A percentile compares a stretch with the other conserved stretches of the same genome.
Conservation (phyloP, 768 basidiomycete species). For the Lactarius evosmus region DNA sequence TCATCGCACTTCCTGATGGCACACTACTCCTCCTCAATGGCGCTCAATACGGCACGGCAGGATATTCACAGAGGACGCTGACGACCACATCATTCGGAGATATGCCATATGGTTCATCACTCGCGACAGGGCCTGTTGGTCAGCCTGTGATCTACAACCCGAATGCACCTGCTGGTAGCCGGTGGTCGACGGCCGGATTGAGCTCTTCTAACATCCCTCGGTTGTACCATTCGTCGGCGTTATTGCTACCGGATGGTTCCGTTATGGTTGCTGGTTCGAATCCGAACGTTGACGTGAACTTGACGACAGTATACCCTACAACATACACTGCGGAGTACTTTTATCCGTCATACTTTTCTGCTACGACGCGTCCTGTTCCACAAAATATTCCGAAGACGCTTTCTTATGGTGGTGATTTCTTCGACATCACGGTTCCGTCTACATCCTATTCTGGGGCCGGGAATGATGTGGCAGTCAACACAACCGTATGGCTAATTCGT, state of each 20-base stretch:
- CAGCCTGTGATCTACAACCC: constrained; percentile 82
- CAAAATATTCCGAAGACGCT: constrained; percentile 66
- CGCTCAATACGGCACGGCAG: constrained; percentile 80
- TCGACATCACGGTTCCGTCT: constrained; percentile 68
- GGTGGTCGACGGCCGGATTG: constrained; percentile 73
- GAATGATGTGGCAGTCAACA: constrained; percentile 67
- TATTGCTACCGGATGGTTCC: constrained; percentile 81
- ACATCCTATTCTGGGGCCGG: constrained; percentile 61
- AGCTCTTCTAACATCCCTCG: constrained; percentile 62
- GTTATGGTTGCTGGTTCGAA: constrained; percentile 90
- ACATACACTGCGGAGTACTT: constrained; percentile 82
- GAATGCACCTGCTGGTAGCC: constrained; percentile 59
- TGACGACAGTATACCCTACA: constrained; percentile 60
- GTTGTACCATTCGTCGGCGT: constrained; percentile 87
- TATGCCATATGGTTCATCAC: constrained; percentile 68
- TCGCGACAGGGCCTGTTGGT: constrained; percentile 75
- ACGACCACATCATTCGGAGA: constrained; percentile 36
- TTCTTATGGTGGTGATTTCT: constrained; percentile 76
- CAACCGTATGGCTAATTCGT: constrained; percentile 73
- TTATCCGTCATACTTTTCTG: constrained; percentile 86
- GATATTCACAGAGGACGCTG: constrained; percentile 57
- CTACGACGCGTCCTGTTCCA: constrained; percentile 63
- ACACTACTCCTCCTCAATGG: constrained; percentile 79
- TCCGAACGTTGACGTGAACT: constrained; percentile 81
- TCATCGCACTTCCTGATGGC: constrained; percentile 76